Evolutionary conservation across 208 protist species (phyloP).

Genomic region (Leishmania tarentolae): DNA sequence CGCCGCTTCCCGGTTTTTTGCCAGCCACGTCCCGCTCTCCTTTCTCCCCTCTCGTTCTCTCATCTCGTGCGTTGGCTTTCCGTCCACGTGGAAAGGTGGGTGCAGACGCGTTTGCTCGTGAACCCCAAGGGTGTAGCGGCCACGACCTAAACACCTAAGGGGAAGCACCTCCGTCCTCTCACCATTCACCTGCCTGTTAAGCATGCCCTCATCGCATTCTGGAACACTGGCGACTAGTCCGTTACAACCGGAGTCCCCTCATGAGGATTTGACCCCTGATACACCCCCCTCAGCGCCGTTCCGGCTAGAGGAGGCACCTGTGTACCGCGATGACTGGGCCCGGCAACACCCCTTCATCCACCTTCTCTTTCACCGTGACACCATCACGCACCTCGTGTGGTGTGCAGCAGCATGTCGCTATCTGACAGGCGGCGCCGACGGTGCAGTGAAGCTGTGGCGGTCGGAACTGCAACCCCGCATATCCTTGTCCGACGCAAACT

Average conservation of each 20-base stretch:
- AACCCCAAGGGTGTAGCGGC: not conserved
- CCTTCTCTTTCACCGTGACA: constrained; percentile 76
- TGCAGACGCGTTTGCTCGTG: not conserved
- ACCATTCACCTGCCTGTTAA: not conserved
- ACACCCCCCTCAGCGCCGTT: constrained; percentile 32
- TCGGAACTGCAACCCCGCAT: constrained; percentile 59
- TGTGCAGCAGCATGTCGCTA: constrained; percentile 59
- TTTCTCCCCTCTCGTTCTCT: not conserved
- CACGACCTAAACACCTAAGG: not conserved
- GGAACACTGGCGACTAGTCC: not conserved
- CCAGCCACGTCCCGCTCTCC: not conserved
- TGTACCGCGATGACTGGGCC: constrained; percentile 68
- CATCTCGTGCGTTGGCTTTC: not conserved
- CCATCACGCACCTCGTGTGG: constrained; percentile 65
- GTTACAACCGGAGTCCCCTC: not conserved
- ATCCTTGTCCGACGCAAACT: not conserved
- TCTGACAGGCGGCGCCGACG: constrained; percentile 74
- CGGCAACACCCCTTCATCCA: constrained; percentile 68
- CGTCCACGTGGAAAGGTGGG: not conserved
- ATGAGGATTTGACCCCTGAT: not conserved
- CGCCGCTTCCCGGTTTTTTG: too few relatives aligned
- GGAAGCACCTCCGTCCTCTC: not conserved
- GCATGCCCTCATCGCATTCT: not conserved
- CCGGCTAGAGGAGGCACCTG: constrained; percentile 34
- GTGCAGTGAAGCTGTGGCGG: constrained; percentile 86